A percentile compares a stretch with the other conserved stretches of the same genome.
These are phyloP conservation scores for Spencermartinsiella ligniputridi DNA, from an alignment of 1,139 yeast species.

Conservation along the genomic window DNA sequence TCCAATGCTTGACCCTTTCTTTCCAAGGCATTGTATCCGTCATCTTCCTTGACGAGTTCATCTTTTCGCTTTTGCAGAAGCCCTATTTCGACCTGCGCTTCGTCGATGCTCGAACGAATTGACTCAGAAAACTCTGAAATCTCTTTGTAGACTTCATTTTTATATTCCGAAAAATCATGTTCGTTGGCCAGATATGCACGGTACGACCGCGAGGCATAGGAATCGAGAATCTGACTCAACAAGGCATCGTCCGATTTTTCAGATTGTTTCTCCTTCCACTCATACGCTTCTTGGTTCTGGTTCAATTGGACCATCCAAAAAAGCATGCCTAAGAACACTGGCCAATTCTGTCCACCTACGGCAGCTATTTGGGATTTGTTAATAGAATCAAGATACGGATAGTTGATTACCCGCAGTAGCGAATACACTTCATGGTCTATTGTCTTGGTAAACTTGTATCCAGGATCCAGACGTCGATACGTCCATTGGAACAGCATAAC, in stretches of 20 bases:
- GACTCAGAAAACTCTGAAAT: conserved; percentile 45
- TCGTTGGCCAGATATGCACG: conserved; percentile 55
- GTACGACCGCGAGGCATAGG: conserved; percentile 65
- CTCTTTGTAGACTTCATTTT: conserved; percentile 52
- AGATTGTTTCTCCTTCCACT: conserved; percentile 23
- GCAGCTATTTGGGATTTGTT: conserved; percentile 84
- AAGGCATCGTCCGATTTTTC: conserved; percentile 37
- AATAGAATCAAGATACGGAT: conserved; percentile 77
- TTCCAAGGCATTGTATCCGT: conserved; percentile 44
- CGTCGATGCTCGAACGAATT: conserved; percentile 41
- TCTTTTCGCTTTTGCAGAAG: conserved; percentile 33
- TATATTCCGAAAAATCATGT: conserved; percentile 51
- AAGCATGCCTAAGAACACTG: conserved; percentile 71
- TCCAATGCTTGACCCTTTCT: conserved; percentile 62
- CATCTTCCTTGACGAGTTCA: conserved; percentile 36
- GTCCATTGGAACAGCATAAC: conserved; percentile 74
- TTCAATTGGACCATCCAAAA: conserved; percentile 71
- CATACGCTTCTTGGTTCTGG: conserved; percentile 43
- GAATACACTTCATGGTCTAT: conserved; percentile 74
- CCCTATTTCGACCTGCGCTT: conserved; percentile 39
- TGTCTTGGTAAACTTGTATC: conserved; percentile 61
- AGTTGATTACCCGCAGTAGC: conserved; percentile 58
- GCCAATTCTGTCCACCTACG: conserved; percentile 92
- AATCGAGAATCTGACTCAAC: conserved; percentile 58
- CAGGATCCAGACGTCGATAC: conserved; percentile 74